A percentile compares a stretch with the other conserved stretches of the same genome.
These are phyloP conservation scores for Galeopsis tetrahit DNA, from an alignment of 257 asterid species.

Conservation along the genomic window DNA sequence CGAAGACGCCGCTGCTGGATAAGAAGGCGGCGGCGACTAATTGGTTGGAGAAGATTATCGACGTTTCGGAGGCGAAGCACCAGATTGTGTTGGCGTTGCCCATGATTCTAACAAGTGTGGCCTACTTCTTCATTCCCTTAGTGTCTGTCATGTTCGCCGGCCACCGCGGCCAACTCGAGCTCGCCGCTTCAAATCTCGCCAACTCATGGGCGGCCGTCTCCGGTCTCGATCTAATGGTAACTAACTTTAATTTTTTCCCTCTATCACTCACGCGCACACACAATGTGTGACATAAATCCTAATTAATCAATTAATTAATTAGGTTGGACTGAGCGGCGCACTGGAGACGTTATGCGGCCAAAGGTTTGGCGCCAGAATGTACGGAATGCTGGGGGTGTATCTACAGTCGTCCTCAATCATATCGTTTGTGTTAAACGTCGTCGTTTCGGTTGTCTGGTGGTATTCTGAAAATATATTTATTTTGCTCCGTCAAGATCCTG, in stretches of 20 bases:
- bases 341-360: constrained; percentile 90
- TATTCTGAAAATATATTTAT: constrained; percentile 50
- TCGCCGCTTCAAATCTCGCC: constrained; percentile 72
- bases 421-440: constrained; percentile 43
- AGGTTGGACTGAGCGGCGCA: constrained; percentile 86
- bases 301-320: neutral
- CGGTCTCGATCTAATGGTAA: constrained; percentile 63
- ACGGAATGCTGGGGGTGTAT: constrained; percentile 63
- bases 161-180: constrained; percentile 66
- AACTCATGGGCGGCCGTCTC: constrained; percentile 77
- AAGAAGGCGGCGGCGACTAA: constrained; percentile 21
- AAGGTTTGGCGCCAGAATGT: constrained; percentile 68
- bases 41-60: constrained; percentile 51
- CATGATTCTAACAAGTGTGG: constrained; percentile 50
- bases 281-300: neutral
- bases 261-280: neutral
- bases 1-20: constrained; percentile 27
- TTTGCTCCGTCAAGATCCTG: constrained; percentile 64
- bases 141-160: constrained; percentile 85
- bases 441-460: constrained; percentile 67
- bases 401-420: constrained; percentile 74
- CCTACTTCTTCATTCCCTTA: constrained; percentile 53
- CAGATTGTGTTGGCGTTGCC: constrained; percentile 63
- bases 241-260: neutral
- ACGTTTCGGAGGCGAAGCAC: constrained; percentile 56